Evolutionary conservation across 768 basidiomycete species (phyloP).

Genomic region (Amanita pseudoporphyria): DNA sequence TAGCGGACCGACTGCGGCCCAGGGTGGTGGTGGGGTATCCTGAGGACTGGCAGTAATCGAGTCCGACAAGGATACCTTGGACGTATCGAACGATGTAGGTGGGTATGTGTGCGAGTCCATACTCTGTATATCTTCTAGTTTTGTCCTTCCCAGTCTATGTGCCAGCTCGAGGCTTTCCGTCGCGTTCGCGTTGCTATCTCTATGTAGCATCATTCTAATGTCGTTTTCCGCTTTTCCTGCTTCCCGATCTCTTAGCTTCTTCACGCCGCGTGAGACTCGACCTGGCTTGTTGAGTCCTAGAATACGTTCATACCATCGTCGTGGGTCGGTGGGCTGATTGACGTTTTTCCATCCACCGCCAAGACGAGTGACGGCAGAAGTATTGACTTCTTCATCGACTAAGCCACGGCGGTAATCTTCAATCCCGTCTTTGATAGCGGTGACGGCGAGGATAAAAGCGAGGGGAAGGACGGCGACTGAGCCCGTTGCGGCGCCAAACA

Average conservation of each 20-base stretch:
- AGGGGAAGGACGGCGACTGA: conserved; percentile 79
- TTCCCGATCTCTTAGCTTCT: conserved; percentile 76
- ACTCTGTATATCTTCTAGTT: conserved; percentile 61
- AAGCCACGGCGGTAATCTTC: conserved; percentile 90
- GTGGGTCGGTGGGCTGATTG: conserved; percentile 73
- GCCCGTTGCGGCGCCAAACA: conserved; percentile 85
- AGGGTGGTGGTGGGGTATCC: conserved; percentile 19
- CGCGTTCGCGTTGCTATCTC: conserved; percentile 14
- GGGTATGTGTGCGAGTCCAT: conserved; percentile 60
- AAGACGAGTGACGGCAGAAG: conserved; percentile 83
- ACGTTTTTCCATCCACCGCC: conserved; percentile 80
- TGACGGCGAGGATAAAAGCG: conserved; percentile 78
- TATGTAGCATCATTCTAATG: conserved; percentile 38
- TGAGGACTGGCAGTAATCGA: conserved; percentile 11
- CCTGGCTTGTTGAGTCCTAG: conserved; percentile 63
- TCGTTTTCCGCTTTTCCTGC: conserved; percentile 49
- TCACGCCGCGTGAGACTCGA: conserved; percentile 75
- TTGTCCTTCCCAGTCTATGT: conserved; percentile 32
- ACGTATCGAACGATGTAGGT: conserved; percentile 30
- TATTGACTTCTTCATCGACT: conserved; percentile 93
- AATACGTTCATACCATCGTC: conserved; percentile 67
- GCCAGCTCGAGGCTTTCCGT: conserved; percentile 30
- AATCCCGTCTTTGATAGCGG: conserved; percentile 91
- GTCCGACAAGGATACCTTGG: conserved; percentile 28
- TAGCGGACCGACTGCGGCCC: conserved; percentile 30